Percentiles rank a stretch among this genome's conserved stretches.
Conservation (phyloP, 805 yeast species). For the Naumovozyma castellii region DNA sequence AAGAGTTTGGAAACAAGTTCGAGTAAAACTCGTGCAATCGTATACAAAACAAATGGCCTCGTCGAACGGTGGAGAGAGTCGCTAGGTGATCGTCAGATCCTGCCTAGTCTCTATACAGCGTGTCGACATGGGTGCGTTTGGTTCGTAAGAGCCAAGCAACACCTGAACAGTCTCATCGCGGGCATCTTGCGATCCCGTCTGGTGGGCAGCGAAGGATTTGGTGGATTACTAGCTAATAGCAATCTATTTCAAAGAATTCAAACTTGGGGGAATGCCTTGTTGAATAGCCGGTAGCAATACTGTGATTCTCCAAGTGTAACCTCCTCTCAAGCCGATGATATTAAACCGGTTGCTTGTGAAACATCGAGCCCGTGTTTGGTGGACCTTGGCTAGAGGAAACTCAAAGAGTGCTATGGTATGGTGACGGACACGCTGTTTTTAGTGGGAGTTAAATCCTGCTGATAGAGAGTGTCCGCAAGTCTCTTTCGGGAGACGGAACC, state of each 20-base stretch:
- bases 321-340: slow-evolving; percentile 28
- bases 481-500: slow-evolving; percentile 6
- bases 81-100: slow-evolving; percentile 27
- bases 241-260: slow-evolving; percentile 22
- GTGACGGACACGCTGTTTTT: slow-evolving; percentile 9
- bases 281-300: slow-evolving; percentile 20
- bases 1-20: slow-evolving; percentile 25
- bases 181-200: slow-evolving; percentile 27
- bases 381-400: slow-evolving; percentile 24
- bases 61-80: slow-evolving; percentile 29
- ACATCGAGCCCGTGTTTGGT: slow-evolving; percentile 23
- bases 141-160: not conserved
- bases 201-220: slow-evolving; percentile 30
- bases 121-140: slow-evolving; percentile 22
- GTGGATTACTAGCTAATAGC: slow-evolving; percentile 29
- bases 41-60: slow-evolving; percentile 21
- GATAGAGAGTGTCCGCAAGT: slow-evolving; percentile 6
- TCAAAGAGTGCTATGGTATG: slow-evolving; percentile 28
- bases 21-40: slow-evolving; percentile 22
- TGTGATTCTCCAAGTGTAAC: slow-evolving; percentile 25
- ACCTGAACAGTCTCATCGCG: slow-evolving; percentile 29
- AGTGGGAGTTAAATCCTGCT: slow-evolving; percentile 13
- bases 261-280: slow-evolving; percentile 24
- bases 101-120: slow-evolving; percentile 26
- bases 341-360: slow-evolving; percentile 19